Conservation (phyloP, 495 filamentous ascomycete species). For the Lophiostoma macrostomum region DNA sequence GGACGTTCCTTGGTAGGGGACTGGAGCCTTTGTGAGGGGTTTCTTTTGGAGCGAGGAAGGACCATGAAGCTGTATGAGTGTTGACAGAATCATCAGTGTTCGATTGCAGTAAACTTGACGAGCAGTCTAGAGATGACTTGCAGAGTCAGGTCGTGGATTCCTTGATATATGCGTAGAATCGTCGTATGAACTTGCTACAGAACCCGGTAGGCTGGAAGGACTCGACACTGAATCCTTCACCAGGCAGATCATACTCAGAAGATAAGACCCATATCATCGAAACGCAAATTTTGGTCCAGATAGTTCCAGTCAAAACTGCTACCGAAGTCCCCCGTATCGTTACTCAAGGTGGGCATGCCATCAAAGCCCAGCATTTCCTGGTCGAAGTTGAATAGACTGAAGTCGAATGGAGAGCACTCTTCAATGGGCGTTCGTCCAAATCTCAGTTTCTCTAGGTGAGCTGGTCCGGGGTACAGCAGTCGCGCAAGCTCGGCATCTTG, state of each 20-base stretch:
- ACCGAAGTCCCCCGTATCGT: background rate
- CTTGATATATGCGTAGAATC: too few species aligned
- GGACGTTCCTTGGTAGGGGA: conserved; percentile 34
- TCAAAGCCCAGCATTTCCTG: conserved; percentile 7
- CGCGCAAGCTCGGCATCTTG: conserved; percentile 15
- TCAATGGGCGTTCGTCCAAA: conserved; percentile 3
- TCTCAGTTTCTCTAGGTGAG: conserved; percentile 10
- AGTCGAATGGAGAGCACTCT: conserved; percentile 8
- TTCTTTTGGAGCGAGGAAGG: too few species aligned
- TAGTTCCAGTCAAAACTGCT: background rate
- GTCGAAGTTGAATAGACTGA: conserved; percentile 14
- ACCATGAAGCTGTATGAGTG: too few species aligned
- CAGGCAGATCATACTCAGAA: background rate
- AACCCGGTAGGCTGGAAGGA: too few species aligned
- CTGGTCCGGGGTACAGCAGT: conserved; percentile 13
- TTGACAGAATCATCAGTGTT: too few species aligned
- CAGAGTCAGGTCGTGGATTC: too few species aligned
- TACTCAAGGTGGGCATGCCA: conserved; percentile 4
- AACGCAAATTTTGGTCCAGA: background rate
- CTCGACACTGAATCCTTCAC: background rate
- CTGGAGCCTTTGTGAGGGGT: conserved; percentile 32
- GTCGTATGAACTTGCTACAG: too few species aligned
- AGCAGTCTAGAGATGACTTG: too few species aligned
- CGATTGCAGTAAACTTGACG: too few species aligned
- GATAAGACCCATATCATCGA: conserved; percentile 5